Evolutionary conservation across 306 rosid species (phyloP).

Genomic region (Prunus mongolica): DNA sequence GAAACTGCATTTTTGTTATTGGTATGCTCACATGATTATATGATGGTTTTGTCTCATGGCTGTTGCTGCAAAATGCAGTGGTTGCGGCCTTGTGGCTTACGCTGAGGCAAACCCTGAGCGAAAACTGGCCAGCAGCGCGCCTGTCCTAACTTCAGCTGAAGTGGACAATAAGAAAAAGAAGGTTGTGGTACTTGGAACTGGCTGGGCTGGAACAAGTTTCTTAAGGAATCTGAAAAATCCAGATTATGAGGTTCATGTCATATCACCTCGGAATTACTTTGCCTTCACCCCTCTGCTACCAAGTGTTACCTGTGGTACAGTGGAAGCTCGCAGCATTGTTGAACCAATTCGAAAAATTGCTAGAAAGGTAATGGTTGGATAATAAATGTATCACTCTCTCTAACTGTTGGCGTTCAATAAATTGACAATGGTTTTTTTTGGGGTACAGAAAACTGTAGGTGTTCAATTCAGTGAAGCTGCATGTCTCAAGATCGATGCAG

Average conservation of each 20-base stretch:
- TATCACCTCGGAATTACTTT: conserved; percentile 92
- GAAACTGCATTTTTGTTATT: background rate
- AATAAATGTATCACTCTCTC: too few relatives aligned
- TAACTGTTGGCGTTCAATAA: background rate
- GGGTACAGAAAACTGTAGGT: conserved; percentile 59
- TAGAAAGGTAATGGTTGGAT: conserved; percentile 48
- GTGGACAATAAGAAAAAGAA: conserved; percentile 53
- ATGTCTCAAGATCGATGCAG: conserved; percentile 85
- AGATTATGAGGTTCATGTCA: conserved; percentile 69
- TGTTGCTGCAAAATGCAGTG: conserved; percentile 44
- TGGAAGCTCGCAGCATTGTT: conserved; percentile 91
- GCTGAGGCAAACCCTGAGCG: conserved; percentile 48
- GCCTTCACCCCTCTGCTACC: conserved; percentile 94
- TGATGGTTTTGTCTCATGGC: conserved; percentile 4
- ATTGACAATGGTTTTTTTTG: conserved; percentile 3
- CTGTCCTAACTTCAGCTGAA: conserved; percentile 26
- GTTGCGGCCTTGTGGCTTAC: conserved; percentile 69
- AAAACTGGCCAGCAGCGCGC: conserved; percentile 13
- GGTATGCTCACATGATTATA: background rate
- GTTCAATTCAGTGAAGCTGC: conserved; percentile 74
- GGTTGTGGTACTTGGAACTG: conserved; percentile 96
- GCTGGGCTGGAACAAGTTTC: conserved; percentile 96
- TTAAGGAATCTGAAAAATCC: conserved; percentile 64
- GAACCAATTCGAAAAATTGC: conserved; percentile 85
- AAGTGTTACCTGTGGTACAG: conserved; percentile 91